These are phyloP conservation scores for Saturnispora silvae DNA, from an alignment of 805 yeast species.

Conservation along the genomic window DNA sequence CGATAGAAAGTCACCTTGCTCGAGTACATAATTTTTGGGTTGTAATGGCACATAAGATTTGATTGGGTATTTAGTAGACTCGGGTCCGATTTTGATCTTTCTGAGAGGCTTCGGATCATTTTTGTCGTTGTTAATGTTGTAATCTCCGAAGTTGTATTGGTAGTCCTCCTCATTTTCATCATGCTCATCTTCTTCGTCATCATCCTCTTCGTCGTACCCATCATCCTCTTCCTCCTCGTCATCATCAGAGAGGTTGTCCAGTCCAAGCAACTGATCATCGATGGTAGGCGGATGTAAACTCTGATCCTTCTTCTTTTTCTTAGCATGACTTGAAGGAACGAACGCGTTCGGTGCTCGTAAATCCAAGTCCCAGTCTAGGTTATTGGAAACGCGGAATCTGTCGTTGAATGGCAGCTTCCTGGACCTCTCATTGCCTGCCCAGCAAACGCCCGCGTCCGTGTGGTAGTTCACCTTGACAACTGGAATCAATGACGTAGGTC, in stretches of 20 bases:
- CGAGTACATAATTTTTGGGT: constrained; percentile 19
- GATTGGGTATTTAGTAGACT: constrained; percentile 22
- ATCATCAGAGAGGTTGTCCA: constrained; percentile 11
- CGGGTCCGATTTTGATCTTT: constrained; percentile 13
- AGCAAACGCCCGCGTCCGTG: constrained; percentile 33
- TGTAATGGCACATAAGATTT: constrained; percentile 16
- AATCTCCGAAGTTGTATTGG: neutral
- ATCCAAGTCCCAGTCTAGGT: constrained; percentile 35
- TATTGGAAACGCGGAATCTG: constrained; percentile 31
- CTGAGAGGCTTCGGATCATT: neutral
- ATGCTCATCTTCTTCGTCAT: constrained; percentile 3
- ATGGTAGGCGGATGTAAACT: constrained; percentile 4
- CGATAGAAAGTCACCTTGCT: constrained; percentile 8
- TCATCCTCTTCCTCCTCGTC: constrained; percentile 3
- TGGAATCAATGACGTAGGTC: constrained; percentile 29
- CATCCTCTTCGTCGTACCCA: constrained; percentile 8
- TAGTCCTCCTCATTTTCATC: constrained; percentile 7
- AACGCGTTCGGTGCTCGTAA: constrained; percentile 28
- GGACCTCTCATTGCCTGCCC: constrained; percentile 36
- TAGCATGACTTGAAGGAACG: constrained; percentile 21
- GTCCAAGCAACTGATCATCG: constrained; percentile 13
- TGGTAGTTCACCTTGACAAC: constrained; percentile 31
- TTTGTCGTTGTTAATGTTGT: neutral
- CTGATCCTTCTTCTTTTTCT: neutral
- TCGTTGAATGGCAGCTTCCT: constrained; percentile 33